A percentile compares a stretch with the other conserved stretches of the same genome.
These are phyloP conservation scores for Acanthamoeba triangularis DNA, from an alignment of 208 protist species.

Conservation along the genomic window DNA sequence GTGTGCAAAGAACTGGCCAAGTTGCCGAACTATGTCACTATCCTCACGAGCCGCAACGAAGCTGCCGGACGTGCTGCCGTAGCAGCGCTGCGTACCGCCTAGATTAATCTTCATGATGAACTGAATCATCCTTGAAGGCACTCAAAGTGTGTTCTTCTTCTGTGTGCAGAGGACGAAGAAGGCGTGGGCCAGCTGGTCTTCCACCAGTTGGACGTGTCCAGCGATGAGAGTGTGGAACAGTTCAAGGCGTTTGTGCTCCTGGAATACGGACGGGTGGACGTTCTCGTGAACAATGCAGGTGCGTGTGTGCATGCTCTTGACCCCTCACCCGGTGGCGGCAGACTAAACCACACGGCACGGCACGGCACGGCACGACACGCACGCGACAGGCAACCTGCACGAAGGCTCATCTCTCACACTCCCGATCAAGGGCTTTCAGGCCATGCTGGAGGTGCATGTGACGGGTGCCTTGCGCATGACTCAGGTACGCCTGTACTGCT, in stretches of 20 bases:
- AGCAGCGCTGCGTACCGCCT: not conserved
- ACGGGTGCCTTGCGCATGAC: conserved; percentile 2
- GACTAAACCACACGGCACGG: not conserved
- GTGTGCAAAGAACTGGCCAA: conserved; percentile 27
- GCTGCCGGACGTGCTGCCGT: not conserved
- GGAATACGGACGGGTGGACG: conserved; percentile 11
- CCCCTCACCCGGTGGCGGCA: not conserved
- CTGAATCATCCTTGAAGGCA: not conserved
- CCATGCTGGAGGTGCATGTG: not conserved
- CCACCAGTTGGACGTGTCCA: conserved; percentile 24
- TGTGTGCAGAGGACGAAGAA: not conserved
- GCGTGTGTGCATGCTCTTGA: too few species aligned
- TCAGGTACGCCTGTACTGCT: not conserved
- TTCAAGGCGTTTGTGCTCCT: not conserved
- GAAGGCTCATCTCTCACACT: not conserved
- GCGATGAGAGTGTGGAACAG: conserved; percentile 15
- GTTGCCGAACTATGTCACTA: not conserved
- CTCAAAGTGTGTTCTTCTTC: not conserved
- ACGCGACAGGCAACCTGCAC: not conserved
- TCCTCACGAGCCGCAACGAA: conserved; percentile 6
- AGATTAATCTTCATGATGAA: not conserved
- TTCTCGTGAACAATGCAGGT: conserved; percentile 27
- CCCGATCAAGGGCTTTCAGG: not conserved
- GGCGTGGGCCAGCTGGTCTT: not conserved
- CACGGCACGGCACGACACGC: not conserved